Evolutionary conservation across 2,329 filamentous ascomycete genomes (phyloP).

Genomic region (Penicillium concentricum): DNA sequence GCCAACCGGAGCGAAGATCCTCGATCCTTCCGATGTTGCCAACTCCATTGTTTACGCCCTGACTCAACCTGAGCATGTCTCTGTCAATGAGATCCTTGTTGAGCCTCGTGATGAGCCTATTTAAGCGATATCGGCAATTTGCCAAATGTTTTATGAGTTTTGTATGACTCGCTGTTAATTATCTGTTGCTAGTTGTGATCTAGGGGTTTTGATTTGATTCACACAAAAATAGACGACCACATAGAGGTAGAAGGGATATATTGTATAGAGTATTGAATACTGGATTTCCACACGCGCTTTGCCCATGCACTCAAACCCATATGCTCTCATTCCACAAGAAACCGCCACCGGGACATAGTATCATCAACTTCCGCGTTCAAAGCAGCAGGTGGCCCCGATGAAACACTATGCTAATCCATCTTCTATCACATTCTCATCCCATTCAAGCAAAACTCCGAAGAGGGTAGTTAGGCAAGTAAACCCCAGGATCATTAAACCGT

Average conservation of each 20-base stretch:
- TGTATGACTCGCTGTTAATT: neutral
- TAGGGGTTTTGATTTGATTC: neutral
- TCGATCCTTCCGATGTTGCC: constrained; percentile 73
- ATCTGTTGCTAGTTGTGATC: constrained; percentile 1
- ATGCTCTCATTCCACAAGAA: neutral
- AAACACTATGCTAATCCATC: neutral
- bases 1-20: constrained; percentile 70
- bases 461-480: constrained; percentile 8
- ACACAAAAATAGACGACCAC: constrained; percentile 2
- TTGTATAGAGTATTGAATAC: constrained; percentile 4
- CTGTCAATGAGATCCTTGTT: constrained; percentile 77
- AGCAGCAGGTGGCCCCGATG: neutral
- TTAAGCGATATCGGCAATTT: constrained; percentile 33
- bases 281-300: constrained; percentile 3
- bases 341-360: neutral
- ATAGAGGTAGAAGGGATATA: constrained; percentile 9
- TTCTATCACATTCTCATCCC: neutral
- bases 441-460: constrained; percentile 11
- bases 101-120: constrained; percentile 76
- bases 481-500: constrained; percentile 9
- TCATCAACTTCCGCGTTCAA: neutral
- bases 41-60: constrained; percentile 71
- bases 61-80: constrained; percentile 70
- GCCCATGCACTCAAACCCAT: constrained; percentile 4
- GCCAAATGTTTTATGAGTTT: neutral